Conservation (phyloP, 2,329 filamentous ascomycete genomes). For the Aphanoascus verrucosus region DNA sequence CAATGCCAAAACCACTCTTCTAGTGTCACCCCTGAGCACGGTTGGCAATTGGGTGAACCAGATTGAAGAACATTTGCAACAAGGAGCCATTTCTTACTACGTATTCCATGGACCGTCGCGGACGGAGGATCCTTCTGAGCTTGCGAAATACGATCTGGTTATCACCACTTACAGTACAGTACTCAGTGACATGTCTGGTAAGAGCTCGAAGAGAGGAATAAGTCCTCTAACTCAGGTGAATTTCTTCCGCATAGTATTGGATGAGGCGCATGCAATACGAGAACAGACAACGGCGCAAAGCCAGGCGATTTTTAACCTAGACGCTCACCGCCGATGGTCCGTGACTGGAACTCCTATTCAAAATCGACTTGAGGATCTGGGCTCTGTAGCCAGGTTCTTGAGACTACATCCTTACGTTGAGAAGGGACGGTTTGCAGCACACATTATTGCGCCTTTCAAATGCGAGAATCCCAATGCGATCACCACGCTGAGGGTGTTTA, state of each 20-base stretch:
- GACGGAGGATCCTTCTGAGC: slow-evolving; percentile 54
- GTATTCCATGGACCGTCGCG: slow-evolving; percentile 78
- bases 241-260: slow-evolving; percentile 88
- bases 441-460: slow-evolving; percentile 80
- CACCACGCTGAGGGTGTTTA: slow-evolving; percentile 72
- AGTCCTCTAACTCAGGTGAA: slow-evolving; percentile 65
- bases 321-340: slow-evolving; percentile 79
- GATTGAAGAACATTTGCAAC: slow-evolving; percentile 66
- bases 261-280: slow-evolving; percentile 91
- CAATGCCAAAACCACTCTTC: slow-evolving; percentile 69
- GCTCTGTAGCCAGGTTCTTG: slow-evolving; percentile 75
- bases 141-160: slow-evolving; percentile 69
- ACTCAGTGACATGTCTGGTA: slow-evolving; percentile 61
- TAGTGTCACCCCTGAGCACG: slow-evolving; percentile 82
- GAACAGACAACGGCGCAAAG: slow-evolving; percentile 73
- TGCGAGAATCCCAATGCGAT: slow-evolving; percentile 59
- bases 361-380: slow-evolving; percentile 82
- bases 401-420: slow-evolving; percentile 78
- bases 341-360: slow-evolving; percentile 96
- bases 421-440: slow-evolving; percentile 60
- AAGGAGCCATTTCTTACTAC: slow-evolving; percentile 57
- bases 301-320: slow-evolving; percentile 68
- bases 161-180: slow-evolving; percentile 90
- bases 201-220: slow-evolving; percentile 48
- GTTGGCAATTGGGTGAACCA: slow-evolving; percentile 93